These are phyloP conservation scores for Globisporangium spinosum DNA, from an alignment of 352 stramenopile species.

Conservation along the genomic window DNA sequence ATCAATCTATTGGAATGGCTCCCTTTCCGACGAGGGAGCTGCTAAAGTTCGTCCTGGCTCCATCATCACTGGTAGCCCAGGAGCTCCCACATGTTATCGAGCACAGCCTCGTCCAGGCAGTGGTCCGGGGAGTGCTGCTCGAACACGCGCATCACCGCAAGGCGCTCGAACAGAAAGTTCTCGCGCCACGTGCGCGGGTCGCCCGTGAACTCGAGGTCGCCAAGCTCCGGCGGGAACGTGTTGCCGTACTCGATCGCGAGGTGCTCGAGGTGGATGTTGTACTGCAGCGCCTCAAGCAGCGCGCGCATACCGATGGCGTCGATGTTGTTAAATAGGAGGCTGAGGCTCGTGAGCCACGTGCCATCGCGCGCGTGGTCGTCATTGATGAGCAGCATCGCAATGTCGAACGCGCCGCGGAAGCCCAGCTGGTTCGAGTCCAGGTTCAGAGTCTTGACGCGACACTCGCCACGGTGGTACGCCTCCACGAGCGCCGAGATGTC, in stretches of 20 bases:
- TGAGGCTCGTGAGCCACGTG: slow-evolving; percentile 41
- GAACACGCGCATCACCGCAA: slow-evolving; percentile 45
- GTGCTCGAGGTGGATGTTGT: slow-evolving; percentile 49
- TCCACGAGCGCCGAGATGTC: slow-evolving; percentile 49
- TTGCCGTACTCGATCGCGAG: slow-evolving; percentile 54
- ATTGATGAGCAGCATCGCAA: slow-evolving; percentile 56
- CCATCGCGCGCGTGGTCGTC: slow-evolving; percentile 36
- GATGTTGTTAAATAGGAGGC: slow-evolving; percentile 53
- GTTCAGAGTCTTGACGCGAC: slow-evolving; percentile 42
- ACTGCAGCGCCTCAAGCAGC: slow-evolving; percentile 44
- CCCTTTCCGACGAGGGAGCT: slow-evolving; percentile 8
- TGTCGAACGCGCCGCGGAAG: slow-evolving; percentile 51
- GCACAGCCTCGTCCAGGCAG: slow-evolving; percentile 38
- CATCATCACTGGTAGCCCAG: slow-evolving; percentile 30
- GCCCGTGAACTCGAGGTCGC: slow-evolving; percentile 46
- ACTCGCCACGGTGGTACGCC: slow-evolving; percentile 48
- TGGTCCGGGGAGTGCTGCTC: slow-evolving; percentile 39
- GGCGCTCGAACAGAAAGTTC: slow-evolving; percentile 43
- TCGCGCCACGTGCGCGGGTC: slow-evolving; percentile 41
- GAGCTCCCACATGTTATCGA: slow-evolving; percentile 52
- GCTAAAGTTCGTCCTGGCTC: not conserved
- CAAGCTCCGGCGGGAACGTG: slow-evolving; percentile 45
- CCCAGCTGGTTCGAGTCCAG: slow-evolving; percentile 54
- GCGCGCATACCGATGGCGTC: slow-evolving; percentile 48
- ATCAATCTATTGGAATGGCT: not conserved